Conservation (phyloP, 2,329 filamentous ascomycete genomes). For the Nemania sp. region DNA sequence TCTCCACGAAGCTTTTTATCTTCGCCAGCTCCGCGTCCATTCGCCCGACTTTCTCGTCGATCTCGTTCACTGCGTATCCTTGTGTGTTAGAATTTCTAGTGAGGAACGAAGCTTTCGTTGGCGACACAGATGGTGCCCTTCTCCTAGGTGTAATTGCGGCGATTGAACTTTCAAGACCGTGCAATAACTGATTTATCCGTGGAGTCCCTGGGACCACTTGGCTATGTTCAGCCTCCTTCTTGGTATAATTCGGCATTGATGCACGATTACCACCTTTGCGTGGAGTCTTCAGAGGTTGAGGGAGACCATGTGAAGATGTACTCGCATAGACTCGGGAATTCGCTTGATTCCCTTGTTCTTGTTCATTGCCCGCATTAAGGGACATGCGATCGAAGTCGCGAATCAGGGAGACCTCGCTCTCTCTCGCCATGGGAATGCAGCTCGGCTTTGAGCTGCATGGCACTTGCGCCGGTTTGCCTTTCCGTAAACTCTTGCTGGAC, state of each 20-base stretch:
- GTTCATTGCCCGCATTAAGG: slow-evolving; percentile 42
- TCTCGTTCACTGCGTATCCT: slow-evolving; percentile 73
- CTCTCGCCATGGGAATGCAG: slow-evolving; percentile 19
- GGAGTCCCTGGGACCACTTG: slow-evolving; percentile 44
- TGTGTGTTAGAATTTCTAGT: slow-evolving; percentile 75
- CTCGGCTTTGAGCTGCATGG: slow-evolving; percentile 24
- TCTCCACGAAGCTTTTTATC: slow-evolving; percentile 73
- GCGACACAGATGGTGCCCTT: slow-evolving; percentile 48
- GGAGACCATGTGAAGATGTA: slow-evolving; percentile 29
- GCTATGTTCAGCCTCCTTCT: slow-evolving; percentile 18
- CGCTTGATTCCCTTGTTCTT: slow-evolving; percentile 52
- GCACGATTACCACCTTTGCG: slow-evolving; percentile 28
- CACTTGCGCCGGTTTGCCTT: slow-evolving; percentile 35
- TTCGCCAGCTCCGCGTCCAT: slow-evolving; percentile 76
- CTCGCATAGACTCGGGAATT: slow-evolving; percentile 41
- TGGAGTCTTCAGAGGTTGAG: slow-evolving; percentile 36
- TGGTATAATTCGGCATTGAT: slow-evolving; percentile 19
- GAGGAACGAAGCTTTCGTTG: slow-evolving; percentile 60
- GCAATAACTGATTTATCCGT: slow-evolving; percentile 37
- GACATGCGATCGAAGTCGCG: slow-evolving; percentile 46
- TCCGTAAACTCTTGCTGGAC: slow-evolving; percentile 33
- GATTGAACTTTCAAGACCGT: slow-evolving; percentile 36
- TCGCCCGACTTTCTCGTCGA: slow-evolving; percentile 73
- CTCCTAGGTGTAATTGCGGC: slow-evolving; percentile 38
- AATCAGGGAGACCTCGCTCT: slow-evolving; percentile 52